Evolutionary conservation across 73 alveolate genomes (phyloP).

Genomic region (Paramecium pentaurelia): DNA sequence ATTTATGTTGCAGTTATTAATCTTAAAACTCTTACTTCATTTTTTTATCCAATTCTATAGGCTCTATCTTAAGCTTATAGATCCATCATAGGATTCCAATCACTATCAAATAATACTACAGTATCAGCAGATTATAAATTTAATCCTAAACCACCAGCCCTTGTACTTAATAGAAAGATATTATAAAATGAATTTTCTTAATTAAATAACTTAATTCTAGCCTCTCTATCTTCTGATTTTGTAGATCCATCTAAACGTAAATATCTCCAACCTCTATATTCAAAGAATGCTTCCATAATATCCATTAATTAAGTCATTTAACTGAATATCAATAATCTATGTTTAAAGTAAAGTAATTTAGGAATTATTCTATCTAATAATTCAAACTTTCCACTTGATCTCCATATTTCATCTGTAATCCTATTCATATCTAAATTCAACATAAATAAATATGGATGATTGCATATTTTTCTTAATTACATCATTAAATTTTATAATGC

Average conservation of each 20-base stretch:
- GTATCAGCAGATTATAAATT: conserved; percentile 96
- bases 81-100: conserved; percentile 99
- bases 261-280: conserved; percentile 82
- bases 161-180: conserved; percentile 86
- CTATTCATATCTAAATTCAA: conserved; percentile 54
- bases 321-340: conserved; percentile 94
- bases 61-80: conserved; percentile 98
- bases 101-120: conserved; percentile 93
- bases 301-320: conserved; percentile 97
- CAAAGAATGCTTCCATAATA: conserved; percentile 89
- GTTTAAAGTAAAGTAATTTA: conserved; percentile 86
- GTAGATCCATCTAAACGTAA: conserved; percentile 95
- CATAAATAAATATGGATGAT: conserved; percentile 98
- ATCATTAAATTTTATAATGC: conserved; percentile 95
- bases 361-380: conserved; percentile 96
- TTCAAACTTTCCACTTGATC: conserved; percentile 96
- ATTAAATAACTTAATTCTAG: conserved; percentile 79
- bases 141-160: conserved; percentile 97
- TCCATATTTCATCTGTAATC: conserved; percentile 86
- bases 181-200: conserved; percentile 76
- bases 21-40: conserved; percentile 96
- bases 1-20: conserved; percentile 88
- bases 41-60: conserved; percentile 97
- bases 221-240: conserved; percentile 93
- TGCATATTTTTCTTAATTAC: conserved; percentile 97